A percentile compares a stretch with the other conserved stretches of the same genome.
These are phyloP conservation scores for Postia placenta DNA, from an alignment of 768 basidiomycete species.

Conservation along the genomic window DNA sequence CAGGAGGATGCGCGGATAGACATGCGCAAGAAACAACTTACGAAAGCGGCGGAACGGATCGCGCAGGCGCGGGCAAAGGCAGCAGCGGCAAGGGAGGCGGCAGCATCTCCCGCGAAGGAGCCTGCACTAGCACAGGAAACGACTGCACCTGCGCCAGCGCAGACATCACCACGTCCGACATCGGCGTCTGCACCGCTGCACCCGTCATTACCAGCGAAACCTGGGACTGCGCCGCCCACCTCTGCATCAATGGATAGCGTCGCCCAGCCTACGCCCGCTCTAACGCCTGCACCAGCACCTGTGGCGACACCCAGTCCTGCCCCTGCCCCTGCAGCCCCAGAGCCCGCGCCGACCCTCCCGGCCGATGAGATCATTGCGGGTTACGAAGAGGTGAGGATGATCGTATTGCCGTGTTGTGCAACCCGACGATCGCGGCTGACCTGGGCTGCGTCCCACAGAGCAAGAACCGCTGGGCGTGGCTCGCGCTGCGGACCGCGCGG, in stretches of 20 bases:
- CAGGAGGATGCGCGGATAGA: constrained; percentile 60
- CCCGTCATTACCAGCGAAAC: constrained; percentile 69
- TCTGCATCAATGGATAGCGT: constrained; percentile 16
- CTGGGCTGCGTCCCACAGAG: constrained; percentile 37
- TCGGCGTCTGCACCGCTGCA: constrained; percentile 41
- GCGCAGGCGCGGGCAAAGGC: constrained; percentile 38
- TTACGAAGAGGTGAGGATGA: constrained; percentile 54
- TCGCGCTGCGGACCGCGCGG: constrained; percentile 71
- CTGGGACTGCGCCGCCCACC: constrained; percentile 36
- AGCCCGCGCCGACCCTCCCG: constrained; percentile 20
- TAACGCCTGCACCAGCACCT: constrained; percentile 20
- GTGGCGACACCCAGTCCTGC: constrained; percentile 12
- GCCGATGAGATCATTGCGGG: constrained; percentile 47
- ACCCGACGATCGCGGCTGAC: neutral
- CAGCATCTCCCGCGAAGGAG: constrained; percentile 5
- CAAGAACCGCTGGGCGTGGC: constrained; percentile 75
- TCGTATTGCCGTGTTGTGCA: constrained; percentile 6
- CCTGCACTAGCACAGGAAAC: constrained; percentile 4
- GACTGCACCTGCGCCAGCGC: neutral
- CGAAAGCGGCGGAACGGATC: constrained; percentile 30
- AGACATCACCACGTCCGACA: constrained; percentile 8
- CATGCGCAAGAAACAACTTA: constrained; percentile 37
- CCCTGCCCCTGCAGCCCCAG: constrained; percentile 15
- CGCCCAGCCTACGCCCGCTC: constrained; percentile 24
- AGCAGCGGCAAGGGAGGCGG: constrained; percentile 18